Base-by-base conservation (phyloP, 2,329 filamentous ascomycete species). In the Arthrobotrys musiformis region DNA sequence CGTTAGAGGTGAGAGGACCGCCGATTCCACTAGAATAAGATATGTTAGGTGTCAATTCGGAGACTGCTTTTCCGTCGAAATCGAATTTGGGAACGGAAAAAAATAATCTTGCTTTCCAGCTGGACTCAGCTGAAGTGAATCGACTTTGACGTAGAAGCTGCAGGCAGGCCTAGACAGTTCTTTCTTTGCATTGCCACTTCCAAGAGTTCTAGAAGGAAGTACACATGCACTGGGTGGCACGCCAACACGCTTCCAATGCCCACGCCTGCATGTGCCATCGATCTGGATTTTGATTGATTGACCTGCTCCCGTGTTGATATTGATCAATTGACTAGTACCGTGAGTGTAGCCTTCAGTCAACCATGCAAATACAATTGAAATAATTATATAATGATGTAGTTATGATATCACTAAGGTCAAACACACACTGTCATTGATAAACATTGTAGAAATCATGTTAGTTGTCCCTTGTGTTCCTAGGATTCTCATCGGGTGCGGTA, bases 1-100 rank as follows among this genome's bases (percentile, higher is more conserved):
- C 73, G 44, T 77, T 77, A 46, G 61, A 67, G 46, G 73, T 7
- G 50, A 66, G 24, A 70, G 35, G 50, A 30, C 50, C 52, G 66
- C 66, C 37, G 56, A 70, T 77, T 1, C 30, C 30, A 42, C 58
- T 28, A 46, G 58, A 37, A 40, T 17, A 1, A 15, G 30, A 24
- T 13, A 2, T 40, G 17, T 40, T 15, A 40, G 33, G 28, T 35
- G 50, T 33, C 1, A 56, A 33, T 28, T n/a, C 54, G 17, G 52
- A 58, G 52, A 58, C 28, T 58, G 8, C 28, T 58, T 19, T 37
- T 22, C 48, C 37, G 37, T 4, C 37, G 6, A 22, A 33, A 4
- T 11, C 11, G 11, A 54, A 33, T 17, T n/a, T 22, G 15, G 9
- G 17, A 15, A n/a, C 6, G 7, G 28, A 37, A 58, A 58, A 58